Percentiles rank a stretch among this genome's conserved stretches.
Conservation (phyloP, 2,329 filamentous ascomycete genomes). For the Microcyclospora tardicrescens region DNA sequence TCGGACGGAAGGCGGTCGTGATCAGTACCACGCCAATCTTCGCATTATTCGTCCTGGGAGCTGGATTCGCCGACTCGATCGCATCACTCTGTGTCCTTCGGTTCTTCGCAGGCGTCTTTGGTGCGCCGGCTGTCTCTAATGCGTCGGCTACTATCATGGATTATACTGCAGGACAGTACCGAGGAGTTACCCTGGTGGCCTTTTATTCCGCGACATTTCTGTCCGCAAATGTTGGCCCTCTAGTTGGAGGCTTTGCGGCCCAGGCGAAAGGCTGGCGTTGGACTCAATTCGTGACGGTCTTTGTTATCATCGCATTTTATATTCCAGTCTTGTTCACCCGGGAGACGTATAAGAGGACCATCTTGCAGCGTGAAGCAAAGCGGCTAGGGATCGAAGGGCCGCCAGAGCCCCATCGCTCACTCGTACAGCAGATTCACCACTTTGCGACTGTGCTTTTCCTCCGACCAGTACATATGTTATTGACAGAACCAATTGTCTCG, state of each 20-base stretch:
- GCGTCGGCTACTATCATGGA: slow-evolving; percentile 19
- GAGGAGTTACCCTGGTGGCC: slow-evolving; percentile 16
- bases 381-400: slow-evolving; percentile 11
- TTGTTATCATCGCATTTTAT: slow-evolving; percentile 19
- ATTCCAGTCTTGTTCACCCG: slow-evolving; percentile 15
- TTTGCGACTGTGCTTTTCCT: slow-evolving; percentile 14
- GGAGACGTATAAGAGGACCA: slow-evolving; percentile 23
- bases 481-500: slow-evolving; percentile 31
- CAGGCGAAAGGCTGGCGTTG: slow-evolving; percentile 22
- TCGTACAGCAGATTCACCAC: slow-evolving; percentile 8
- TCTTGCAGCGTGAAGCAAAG: slow-evolving; percentile 19
- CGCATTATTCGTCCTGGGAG: slow-evolving; percentile 23
- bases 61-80: slow-evolving; percentile 16
- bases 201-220: slow-evolving; percentile 17
- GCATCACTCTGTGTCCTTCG: slow-evolving; percentile 15
- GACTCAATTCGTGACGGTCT: slow-evolving; percentile 22
- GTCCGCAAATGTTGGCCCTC: slow-evolving; percentile 21
- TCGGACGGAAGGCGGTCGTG: slow-evolving; percentile 25
- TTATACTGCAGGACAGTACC: slow-evolving; percentile 17
- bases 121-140: slow-evolving; percentile 21
- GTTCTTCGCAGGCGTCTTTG: slow-evolving; percentile 38
- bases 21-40: slow-evolving; percentile 24
- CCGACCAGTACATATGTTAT: slow-evolving; percentile 23
- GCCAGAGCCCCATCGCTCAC: slow-evolving; percentile 3
- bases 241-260: slow-evolving; percentile 25